These are phyloP conservation scores for Cenchrus americanus DNA, from an alignment of 176 grass and related monocot species.

Conservation along the genomic window DNA sequence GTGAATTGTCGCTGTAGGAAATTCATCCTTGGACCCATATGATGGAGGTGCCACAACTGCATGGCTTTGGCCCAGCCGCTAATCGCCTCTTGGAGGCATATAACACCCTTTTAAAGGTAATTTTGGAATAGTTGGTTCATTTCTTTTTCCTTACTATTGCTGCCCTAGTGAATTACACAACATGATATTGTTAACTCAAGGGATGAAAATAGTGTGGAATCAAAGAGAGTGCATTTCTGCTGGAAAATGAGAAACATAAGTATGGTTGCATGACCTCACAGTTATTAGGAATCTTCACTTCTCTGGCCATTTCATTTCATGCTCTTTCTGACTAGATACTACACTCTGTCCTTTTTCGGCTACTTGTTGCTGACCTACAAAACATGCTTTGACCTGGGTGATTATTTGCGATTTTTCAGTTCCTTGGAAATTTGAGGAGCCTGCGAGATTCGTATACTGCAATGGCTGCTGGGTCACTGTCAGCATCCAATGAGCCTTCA, in stretches of 20 bases:
- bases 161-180: not conserved
- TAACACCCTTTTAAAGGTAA: conserved; percentile 94
- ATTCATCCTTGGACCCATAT: conserved; percentile 99
- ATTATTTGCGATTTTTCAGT: conserved; percentile 57
- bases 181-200: conserved; percentile 16
- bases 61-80: conserved; percentile 97
- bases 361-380: not conserved
- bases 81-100: conserved; percentile 96
- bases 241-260: not conserved
- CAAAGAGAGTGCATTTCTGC: not conserved
- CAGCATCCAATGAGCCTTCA: conserved; percentile 75
- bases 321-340: not conserved
- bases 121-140: conserved; percentile 1
- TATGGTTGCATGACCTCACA: not conserved
- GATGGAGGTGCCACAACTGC: conserved; percentile 99
- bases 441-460: conserved; percentile 84
- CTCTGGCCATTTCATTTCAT: conserved; percentile 10
- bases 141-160: not conserved
- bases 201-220: not conserved
- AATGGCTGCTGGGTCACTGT: conserved; percentile 78
- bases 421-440: conserved; percentile 88
- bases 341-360: not conserved
- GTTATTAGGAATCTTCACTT: not conserved
- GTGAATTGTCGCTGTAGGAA: conserved; percentile 58
- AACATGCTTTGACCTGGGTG: conserved; percentile 29